Evolutionary conservation across 2,329 filamentous ascomycete genomes (phyloP), one percentile per base, ranked within the genome.

Genomic region (Chaetomium strumarium): DNA sequence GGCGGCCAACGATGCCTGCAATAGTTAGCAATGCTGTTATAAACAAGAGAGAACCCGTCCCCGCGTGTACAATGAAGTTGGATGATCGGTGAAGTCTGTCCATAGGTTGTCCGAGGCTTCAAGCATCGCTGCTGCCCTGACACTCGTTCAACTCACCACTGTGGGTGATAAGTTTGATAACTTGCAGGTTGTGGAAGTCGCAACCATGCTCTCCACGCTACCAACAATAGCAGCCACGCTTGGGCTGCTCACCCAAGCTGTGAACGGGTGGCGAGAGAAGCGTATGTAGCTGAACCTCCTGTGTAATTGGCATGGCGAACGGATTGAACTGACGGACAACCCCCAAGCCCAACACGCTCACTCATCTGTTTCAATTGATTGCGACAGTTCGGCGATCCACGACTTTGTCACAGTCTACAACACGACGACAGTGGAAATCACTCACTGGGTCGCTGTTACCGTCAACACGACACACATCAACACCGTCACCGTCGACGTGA

Each of bases 181-280:
- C n/a, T n/a, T n/a, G n/a, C n/a, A n/a, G n/a, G n/a, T n/a, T n/a
- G n/a, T n/a, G n/a, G n/a, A n/a, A n/a, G 41, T 50, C 38, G 53
- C 49, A 58, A 42, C 16, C 29, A 66, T 64, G 63, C 53, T 61
- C 49, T 53, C 55, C 40, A 9, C 52, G 30, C 46, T 49, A 29
- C 58, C 46, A 31, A 52, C 54, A 49, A 55, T 55, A 57, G 38
- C 53, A n/a, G 16, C 6, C 11, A 24, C 57, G 13, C 13, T 62
- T 8, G 60, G 56, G 24, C 42, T 67, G 19, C 41, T 65, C n/a
- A 29, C 55, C n/a, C 52, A 59, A 16, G 37, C 55, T 16, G 61
- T 49, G 19, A 58, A 49, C 11, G 55, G 55, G 16, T 54, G 46
- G 31, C 46, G 55, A 44, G 51, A 53, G 12, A 11, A 48, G 29